Evolutionary conservation across 2,329 filamentous ascomycete species (phyloP).

Genomic region (Aaosphaeria pasadenensis): DNA sequence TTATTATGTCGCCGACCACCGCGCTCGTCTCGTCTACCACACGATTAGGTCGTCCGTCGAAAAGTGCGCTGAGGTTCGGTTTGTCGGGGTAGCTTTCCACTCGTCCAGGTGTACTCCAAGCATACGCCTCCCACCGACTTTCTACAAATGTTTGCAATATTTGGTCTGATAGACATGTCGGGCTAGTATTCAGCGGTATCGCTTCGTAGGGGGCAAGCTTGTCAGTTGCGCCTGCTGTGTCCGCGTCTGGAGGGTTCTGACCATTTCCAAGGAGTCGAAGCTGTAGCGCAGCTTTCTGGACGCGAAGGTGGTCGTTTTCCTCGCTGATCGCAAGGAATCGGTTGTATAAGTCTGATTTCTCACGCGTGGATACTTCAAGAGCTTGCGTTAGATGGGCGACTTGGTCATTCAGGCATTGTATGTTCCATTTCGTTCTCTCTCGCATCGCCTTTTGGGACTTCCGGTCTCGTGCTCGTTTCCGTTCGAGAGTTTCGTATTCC

Average conservation of each 20-base stretch:
- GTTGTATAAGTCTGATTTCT: conserved; percentile 13
- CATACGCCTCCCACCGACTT: conserved; percentile 14
- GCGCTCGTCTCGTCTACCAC: conserved; percentile 12
- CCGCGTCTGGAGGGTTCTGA: conserved; percentile 4
- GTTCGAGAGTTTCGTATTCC: conserved; percentile 12
- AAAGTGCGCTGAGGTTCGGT: conserved; percentile 12
- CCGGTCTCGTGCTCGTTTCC: conserved; percentile 19
- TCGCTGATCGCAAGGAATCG: conserved; percentile 13
- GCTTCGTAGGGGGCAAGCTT: conserved; percentile 10
- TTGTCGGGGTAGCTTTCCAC: conserved; percentile 14
- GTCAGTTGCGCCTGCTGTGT: not conserved
- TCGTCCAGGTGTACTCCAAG: conserved; percentile 8
- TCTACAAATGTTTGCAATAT: conserved; percentile 21
- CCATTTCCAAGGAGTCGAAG: conserved; percentile 16
- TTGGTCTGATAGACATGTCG: conserved; percentile 15
- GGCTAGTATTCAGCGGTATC: conserved; percentile 18
- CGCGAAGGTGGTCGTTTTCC: conserved; percentile 18
- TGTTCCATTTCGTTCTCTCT: conserved; percentile 18
- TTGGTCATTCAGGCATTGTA: conserved; percentile 19
- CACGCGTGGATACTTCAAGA: conserved; percentile 8
- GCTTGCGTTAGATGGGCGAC: conserved; percentile 14
- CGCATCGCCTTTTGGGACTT: conserved; percentile 23
- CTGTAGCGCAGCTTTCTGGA: conserved; percentile 19
- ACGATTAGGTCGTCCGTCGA: conserved; percentile 15
- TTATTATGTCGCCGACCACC: conserved; percentile 13